phyloP scores from a whole-genome alignment of 225 moss, liverwort and hornwort genomes.

The Lunularia cruciata region DNA sequence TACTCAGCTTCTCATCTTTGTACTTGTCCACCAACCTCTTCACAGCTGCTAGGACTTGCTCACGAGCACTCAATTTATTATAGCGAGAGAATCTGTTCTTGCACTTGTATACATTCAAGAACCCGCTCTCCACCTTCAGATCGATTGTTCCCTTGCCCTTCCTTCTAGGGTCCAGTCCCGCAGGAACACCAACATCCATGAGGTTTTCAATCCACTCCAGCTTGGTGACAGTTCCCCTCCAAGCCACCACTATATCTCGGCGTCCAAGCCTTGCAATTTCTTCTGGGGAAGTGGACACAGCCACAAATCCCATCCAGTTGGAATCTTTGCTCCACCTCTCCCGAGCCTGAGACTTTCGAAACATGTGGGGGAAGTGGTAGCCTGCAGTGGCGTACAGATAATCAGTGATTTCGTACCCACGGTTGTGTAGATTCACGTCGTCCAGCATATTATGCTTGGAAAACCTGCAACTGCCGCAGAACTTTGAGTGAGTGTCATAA shows the following conservation, averaged over 20 bases:
- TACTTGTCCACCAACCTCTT: constrained; percentile 46
- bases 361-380: constrained; percentile 35
- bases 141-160: background rate
- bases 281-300: constrained; percentile 50
- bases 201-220: constrained; percentile 72
- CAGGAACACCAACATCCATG: constrained; percentile 35
- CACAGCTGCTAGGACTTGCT: constrained; percentile 49
- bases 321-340: constrained; percentile 57
- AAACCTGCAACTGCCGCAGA: constrained; percentile 63
- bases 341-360: constrained; percentile 11
- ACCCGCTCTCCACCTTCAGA: constrained; percentile 12
- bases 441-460: constrained; percentile 45
- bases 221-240: constrained; percentile 65
- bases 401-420: constrained; percentile 67
- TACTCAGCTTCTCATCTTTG: constrained; percentile 51
- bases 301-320: constrained; percentile 78
- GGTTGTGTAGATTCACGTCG: constrained; percentile 51
- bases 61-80: background rate
- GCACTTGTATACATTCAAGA: constrained; percentile 4
- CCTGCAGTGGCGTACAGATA: constrained; percentile 65
- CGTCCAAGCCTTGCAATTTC: constrained; percentile 62
- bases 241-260: constrained; percentile 70
- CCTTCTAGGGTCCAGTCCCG: constrained; percentile 14
- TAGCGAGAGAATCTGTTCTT: background rate
- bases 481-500: constrained; percentile 47